Evolutionary conservation across 2,329 filamentous ascomycete species (phyloP).

Genomic region (Fusarium goolgardi): DNA sequence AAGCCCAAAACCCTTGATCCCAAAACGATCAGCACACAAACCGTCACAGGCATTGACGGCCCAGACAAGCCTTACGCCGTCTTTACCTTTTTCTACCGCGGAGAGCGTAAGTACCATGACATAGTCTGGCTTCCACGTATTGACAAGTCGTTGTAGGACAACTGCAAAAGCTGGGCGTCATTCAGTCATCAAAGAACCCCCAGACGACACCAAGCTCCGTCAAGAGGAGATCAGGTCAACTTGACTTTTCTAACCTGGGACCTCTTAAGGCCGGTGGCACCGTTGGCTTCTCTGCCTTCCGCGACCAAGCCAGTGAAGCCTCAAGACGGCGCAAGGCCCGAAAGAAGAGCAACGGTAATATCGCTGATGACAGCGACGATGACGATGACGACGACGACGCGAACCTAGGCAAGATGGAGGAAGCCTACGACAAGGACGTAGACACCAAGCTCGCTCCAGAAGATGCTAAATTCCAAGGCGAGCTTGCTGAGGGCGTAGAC

Average conservation of each 20-base stretch:
- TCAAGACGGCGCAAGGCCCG: constrained; percentile 66
- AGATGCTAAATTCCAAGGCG: constrained; percentile 77
- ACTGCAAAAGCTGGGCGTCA: constrained; percentile 94
- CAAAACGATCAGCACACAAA: constrained; percentile 98
- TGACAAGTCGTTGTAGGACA: constrained; percentile 72
- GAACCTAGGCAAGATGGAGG: constrained; percentile 72
- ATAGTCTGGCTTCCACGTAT: constrained; percentile 11
- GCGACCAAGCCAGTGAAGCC: constrained; percentile 72
- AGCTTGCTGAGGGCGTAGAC: constrained; percentile 82
- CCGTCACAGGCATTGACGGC: constrained; percentile 97
- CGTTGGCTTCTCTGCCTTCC: constrained; percentile 89
- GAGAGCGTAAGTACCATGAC: constrained; percentile 78
- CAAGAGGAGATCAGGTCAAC: constrained; percentile 85
- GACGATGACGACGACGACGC: constrained; percentile 75
- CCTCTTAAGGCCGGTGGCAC: constrained; percentile 89
- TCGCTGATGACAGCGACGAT: constrained; percentile 79
- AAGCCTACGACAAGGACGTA: constrained; percentile 71
- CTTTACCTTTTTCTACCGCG: constrained; percentile 98
- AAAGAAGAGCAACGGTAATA: constrained; percentile 74
- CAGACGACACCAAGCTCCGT: constrained; percentile 69
- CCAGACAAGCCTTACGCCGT: constrained; percentile 96
- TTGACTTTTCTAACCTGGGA: constrained; percentile 86
- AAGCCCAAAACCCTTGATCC: constrained; percentile 96
- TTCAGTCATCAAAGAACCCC: constrained; percentile 74
- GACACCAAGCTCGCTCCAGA: constrained; percentile 73